phyloP scores from a whole-genome alignment of 116 monocot genomes.

The Phalaenopsis hybrid region DNA sequence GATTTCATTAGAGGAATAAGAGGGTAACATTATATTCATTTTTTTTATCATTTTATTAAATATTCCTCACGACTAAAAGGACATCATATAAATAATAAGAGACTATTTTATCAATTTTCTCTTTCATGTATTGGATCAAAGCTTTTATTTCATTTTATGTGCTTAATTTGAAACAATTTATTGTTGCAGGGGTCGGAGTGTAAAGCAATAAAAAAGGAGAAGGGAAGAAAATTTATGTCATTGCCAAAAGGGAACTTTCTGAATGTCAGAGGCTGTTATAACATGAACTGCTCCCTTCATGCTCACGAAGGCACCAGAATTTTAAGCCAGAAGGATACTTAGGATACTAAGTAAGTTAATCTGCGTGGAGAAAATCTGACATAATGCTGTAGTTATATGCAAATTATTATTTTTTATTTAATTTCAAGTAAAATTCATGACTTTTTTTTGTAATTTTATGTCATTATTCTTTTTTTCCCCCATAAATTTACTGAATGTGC shows the following conservation, averaged over 20 bases:
- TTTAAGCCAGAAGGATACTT: neutral
- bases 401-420: neutral
- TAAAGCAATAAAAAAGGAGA: neutral
- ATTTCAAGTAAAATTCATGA: neutral
- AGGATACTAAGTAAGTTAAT: neutral
- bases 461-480: neutral
- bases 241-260: slow-evolving; percentile 5
- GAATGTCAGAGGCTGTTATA: slow-evolving; percentile 7
- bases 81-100: too few species aligned
- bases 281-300: neutral
- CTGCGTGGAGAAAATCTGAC: neutral
- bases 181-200: slow-evolving; percentile 1
- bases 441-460: neutral
- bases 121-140: too few species aligned
- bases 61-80: too few species aligned
- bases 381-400: neutral
- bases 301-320: neutral
- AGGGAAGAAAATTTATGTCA: slow-evolving; percentile 10
- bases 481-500: too few species aligned
- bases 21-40: too few species aligned
- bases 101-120: too few species aligned
- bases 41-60: too few species aligned
- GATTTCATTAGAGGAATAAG: too few species aligned
- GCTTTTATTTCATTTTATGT: too few species aligned
- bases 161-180: neutral